phyloP scores from a whole-genome alignment of 768 basidiomycete species.

The Podaxis rugospora region DNA sequence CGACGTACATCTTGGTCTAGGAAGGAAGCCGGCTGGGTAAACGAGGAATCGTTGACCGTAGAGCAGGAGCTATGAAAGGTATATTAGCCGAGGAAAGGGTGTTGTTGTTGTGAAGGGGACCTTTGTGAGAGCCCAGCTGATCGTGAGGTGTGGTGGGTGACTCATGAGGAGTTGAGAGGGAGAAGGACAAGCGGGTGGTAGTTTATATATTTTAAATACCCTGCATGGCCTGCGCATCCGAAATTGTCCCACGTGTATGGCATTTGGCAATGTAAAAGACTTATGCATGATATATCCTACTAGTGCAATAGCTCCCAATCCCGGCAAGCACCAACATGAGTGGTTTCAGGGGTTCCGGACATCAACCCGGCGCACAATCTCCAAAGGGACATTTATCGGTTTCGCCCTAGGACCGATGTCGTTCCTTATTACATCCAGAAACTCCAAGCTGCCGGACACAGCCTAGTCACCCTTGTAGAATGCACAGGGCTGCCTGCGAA shows the following conservation, averaged over 20 bases:
- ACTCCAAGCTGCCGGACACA: conserved; percentile 36
- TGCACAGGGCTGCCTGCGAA: conserved; percentile 37
- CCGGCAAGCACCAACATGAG: conserved; percentile 64
- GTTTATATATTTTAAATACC: too few species aligned
- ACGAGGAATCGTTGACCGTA: conserved; percentile 13
- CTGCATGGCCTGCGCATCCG: neutral
- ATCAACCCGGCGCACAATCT: conserved; percentile 19
- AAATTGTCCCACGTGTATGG: neutral
- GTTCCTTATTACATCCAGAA: conserved; percentile 34
- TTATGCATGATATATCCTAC: neutral
- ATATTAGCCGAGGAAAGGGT: neutral
- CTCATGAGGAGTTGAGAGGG: neutral
- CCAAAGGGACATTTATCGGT: neutral
- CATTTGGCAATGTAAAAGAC: neutral
- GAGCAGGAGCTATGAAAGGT: conserved; percentile 1
- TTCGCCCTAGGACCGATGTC: conserved; percentile 22
- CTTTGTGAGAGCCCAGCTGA: neutral
- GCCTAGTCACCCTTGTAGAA: conserved; percentile 37
- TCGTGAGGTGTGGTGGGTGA: neutral
- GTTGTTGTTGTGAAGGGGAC: neutral
- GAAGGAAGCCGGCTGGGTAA: conserved; percentile 12
- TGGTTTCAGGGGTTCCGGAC: conserved; percentile 59
- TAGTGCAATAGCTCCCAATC: conserved; percentile 23
- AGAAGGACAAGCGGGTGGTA: too few species aligned
- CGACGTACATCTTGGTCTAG: conserved; percentile 7